A percentile compares a stretch with the other conserved stretches of the same genome.
Conservation (phyloP, 1,284 basidiomycete species). For the Chiua sp. region DNA sequence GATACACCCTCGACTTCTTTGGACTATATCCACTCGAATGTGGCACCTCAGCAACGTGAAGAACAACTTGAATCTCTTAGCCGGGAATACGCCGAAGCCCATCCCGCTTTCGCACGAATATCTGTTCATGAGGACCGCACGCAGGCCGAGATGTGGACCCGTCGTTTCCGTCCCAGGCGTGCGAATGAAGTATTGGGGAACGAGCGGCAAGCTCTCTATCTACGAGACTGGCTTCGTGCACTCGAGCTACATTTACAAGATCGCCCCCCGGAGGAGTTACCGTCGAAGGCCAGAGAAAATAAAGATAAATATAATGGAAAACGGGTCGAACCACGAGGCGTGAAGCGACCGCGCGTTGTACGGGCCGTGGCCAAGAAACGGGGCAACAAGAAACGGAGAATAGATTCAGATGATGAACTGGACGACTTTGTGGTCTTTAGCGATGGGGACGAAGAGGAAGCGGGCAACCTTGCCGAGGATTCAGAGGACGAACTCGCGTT, state of each 20-base stretch:
- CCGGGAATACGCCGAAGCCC: conserved; percentile 24
- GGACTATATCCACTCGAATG: conserved; percentile 3
- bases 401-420: conserved; percentile 57
- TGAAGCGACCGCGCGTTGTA: conserved; percentile 56
- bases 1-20: background rate
- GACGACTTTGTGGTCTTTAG: conserved; percentile 56
- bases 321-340: conserved; percentile 41
- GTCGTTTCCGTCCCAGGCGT: conserved; percentile 76
- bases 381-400: conserved; percentile 52
- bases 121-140: conserved; percentile 29
- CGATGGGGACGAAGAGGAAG: conserved; percentile 46
- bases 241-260: conserved; percentile 63
- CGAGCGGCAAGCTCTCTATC: conserved; percentile 71
- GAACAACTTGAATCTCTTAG: conserved; percentile 18
- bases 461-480: conserved; percentile 42
- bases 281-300: conserved; percentile 13
- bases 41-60: conserved; percentile 25
- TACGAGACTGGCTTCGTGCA: conserved; percentile 83
- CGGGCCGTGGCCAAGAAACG: conserved; percentile 53
- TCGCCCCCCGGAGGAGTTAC: conserved; percentile 9
- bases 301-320: conserved; percentile 28
- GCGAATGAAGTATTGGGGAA: conserved; percentile 87
- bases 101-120: conserved; percentile 63
- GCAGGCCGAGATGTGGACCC: conserved; percentile 65
- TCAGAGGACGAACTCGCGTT: conserved; percentile 39